Conservation (phyloP, 495 filamentous ascomycete species). For the Aspergillus nanangensis region DNA sequence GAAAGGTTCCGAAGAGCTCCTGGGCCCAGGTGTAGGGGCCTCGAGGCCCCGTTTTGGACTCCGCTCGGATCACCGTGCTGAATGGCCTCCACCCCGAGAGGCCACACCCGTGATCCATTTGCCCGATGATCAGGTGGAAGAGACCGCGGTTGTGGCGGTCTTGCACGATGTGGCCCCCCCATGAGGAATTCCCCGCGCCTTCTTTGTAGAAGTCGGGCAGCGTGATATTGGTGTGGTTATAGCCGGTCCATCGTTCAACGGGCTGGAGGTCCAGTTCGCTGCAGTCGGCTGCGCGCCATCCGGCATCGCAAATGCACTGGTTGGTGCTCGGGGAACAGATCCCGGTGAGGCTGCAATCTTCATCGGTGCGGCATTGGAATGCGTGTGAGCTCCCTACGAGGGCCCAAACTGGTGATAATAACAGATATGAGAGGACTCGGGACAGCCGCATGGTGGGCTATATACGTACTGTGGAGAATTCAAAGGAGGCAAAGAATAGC, state of each 20-base stretch:
- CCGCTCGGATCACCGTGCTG: conserved; percentile 30
- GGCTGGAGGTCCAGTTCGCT: conserved; percentile 31
- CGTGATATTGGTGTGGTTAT: conserved; percentile 23
- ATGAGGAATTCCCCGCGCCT: conserved; percentile 29
- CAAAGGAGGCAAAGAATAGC: too few species aligned
- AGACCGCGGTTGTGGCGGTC: conserved; percentile 22
- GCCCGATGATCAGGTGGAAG: conserved; percentile 30
- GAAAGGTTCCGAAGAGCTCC: conserved; percentile 26
- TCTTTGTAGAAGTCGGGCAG: conserved; percentile 1
- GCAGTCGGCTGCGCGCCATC: conserved; percentile 34
- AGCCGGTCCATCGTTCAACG: conserved; percentile 23
- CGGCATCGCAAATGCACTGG: conserved; percentile 30
- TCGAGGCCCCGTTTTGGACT: conserved; percentile 26
- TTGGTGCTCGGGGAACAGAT: conserved; percentile 15
- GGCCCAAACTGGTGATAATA: not conserved
- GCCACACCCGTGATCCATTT: conserved; percentile 32
- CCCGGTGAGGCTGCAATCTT: conserved; percentile 40
- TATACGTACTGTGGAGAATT: too few species aligned
- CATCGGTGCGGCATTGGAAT: conserved; percentile 24
- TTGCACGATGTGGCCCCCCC: conserved; percentile 32
- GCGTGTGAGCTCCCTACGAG: not conserved
- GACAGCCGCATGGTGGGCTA: not conserved
- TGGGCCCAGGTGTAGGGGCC: conserved; percentile 32
- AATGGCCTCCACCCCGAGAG: conserved; percentile 33
- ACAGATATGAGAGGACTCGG: not conserved